Base-by-base conservation (phyloP, 768 basidiomycete species). In the Amanita thiersii region DNA sequence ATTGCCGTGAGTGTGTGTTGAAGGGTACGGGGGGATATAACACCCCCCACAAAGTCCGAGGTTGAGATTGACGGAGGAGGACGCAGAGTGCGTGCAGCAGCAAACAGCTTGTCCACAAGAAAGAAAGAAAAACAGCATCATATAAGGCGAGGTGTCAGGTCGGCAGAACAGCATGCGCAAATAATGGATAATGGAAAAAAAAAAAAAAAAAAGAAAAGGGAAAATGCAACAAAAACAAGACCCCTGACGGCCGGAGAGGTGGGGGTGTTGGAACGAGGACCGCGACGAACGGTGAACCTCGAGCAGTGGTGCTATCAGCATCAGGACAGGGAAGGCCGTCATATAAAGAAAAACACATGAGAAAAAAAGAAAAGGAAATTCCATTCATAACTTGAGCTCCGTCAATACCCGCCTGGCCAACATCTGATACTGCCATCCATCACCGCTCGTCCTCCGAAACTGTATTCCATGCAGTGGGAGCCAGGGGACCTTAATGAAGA, bases 401-500 rank as follows among this genome's bases (percentile, higher is more conserved):
- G 87, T 91, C 51, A 91, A 63, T 29, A 91, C 88, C 45, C 87
- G 73, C 50, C 87, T 73, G 17, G 88, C 92, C 29, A 98, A 73
- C 87, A 91, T 91, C 58, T 93, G 90, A 61, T 98, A 97, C 61
- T 96, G 91, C 92, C 92, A 97, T 0, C 85, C 87, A 50, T 94
- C 88, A 1, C 93, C 93, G 19, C 86, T 77, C 1, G 81, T 75
- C 47, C 94, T 73, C 36, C 94, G 79, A 66, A 97, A 98, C 56
- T 98, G 94, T 33, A 98, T 85, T 2, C 94, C 93, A 60, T 97
- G 87, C 14, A 98, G 63, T 2, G 91, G 90, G 37, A 97, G 65
- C 81, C 82, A 89, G 33, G 91, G 91, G 2, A 96, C 88, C 92
- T 93, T 52, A 0, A 52, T 43, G 14, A 12, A 31, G 33, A 8